These are phyloP conservation scores for Pseudocohnilembus persalinus DNA, from an alignment of 169 alveolate genomes.

Conservation along the genomic window DNA sequence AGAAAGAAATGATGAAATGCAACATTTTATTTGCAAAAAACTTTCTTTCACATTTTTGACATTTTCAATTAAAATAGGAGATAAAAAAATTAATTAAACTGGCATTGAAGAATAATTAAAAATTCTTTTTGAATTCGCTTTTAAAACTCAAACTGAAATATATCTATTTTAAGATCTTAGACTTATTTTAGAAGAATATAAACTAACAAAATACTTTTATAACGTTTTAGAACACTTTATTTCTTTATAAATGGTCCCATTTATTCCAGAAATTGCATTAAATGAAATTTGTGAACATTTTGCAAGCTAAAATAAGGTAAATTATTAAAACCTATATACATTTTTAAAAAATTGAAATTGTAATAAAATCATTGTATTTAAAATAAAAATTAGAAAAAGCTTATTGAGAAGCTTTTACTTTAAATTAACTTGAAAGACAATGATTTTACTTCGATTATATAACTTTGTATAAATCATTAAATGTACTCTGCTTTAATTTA, in stretches of 20 bases:
- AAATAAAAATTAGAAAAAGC: not conserved
- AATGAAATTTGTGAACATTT: too few relatives aligned
- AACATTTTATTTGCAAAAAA: not conserved
- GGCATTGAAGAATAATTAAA: not conserved
- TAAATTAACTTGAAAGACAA: not conserved
- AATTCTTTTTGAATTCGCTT: not conserved
- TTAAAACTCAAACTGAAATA: not conserved
- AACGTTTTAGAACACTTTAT: not conserved
- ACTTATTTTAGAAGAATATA: not conserved
- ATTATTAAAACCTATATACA: not conserved
- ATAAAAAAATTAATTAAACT: too few relatives aligned
- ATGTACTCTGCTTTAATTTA: not conserved
- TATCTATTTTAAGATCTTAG: not conserved
- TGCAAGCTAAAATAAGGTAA: not conserved
- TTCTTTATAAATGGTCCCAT: too few relatives aligned
- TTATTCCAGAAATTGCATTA: not conserved
- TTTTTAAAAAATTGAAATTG: too few relatives aligned
- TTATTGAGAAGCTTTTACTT: not conserved
- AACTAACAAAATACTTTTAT: not conserved
- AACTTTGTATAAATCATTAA: not conserved
- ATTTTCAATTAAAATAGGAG: not conserved
- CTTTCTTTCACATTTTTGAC: not conserved
- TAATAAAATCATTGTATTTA: not conserved
- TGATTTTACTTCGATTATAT: not conserved
- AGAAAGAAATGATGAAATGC: not conserved